Evolutionary conservation across 371 early-diverging fungal species (phyloP).

Genomic region (Mucor saturninus): DNA sequence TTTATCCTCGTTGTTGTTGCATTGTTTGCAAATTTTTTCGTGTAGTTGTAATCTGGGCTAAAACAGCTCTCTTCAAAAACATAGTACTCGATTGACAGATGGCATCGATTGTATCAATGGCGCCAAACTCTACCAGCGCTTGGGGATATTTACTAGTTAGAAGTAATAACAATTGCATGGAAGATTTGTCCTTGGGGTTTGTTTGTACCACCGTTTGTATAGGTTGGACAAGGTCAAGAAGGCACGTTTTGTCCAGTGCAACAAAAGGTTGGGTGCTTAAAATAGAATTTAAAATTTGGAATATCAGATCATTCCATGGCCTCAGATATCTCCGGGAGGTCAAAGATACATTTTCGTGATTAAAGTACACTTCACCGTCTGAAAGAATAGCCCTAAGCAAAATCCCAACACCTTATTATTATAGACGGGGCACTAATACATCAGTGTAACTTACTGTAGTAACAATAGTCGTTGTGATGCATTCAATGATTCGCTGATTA

Average conservation of each 20-base stretch:
- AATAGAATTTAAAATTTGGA: slow-evolving; percentile 15
- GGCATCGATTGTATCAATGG: slow-evolving; percentile 1
- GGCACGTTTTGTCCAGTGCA: neutral
- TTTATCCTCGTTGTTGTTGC: neutral
- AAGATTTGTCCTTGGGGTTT: slow-evolving; percentile 26
- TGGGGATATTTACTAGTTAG: slow-evolving; percentile 27
- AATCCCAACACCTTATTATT: neutral
- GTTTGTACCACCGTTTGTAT: slow-evolving; percentile 10
- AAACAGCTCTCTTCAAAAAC: slow-evolving; percentile 29
- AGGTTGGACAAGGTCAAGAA: slow-evolving; percentile 17
- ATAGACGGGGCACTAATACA: no score
- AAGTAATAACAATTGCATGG: slow-evolving; percentile 24
- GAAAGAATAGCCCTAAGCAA: slow-evolving; percentile 13
- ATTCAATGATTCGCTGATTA: slow-evolving; percentile 13
- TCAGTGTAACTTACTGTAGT: slow-evolving; percentile 15
- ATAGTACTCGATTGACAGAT: slow-evolving; percentile 20
- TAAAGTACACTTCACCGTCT: slow-evolving; percentile 26
- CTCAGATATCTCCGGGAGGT: slow-evolving; percentile 2
- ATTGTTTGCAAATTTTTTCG: slow-evolving; percentile 11
- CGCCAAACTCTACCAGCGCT: slow-evolving; percentile 12
- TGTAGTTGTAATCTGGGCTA: slow-evolving; percentile 13
- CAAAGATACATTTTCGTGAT: neutral
- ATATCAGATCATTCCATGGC: slow-evolving; percentile 21
- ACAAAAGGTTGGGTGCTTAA: slow-evolving; percentile 18
- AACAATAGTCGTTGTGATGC: slow-evolving; percentile 6